Evolutionary conservation across 2,329 filamentous ascomycete genomes (phyloP), one percentile per base, ranked within the genome.

Genomic region (Malbranchea zuffiana): DNA sequence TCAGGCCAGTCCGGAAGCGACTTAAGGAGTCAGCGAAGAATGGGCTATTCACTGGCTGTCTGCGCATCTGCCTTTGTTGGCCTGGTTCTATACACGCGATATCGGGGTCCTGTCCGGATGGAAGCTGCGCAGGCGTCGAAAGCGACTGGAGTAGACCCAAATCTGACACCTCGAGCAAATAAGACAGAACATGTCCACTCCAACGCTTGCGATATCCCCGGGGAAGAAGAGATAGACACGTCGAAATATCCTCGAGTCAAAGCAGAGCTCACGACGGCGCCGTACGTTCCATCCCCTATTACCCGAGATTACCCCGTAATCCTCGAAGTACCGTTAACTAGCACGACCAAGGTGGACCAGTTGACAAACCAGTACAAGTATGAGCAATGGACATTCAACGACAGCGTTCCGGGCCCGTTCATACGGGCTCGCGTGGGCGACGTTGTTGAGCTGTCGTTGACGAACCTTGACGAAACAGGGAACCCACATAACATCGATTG

Each of bases 401-500:
- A 46, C 37, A 49, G 44, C 2, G 50, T 54, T 2, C 56, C 56
- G 0, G 56, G 52, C 0, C 56, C 56, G 11, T 59, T 60, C 30
- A 59, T 59, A 29, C 54, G 56, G 4, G 56, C 56, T 2, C 50
- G 56, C 4, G 55, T 52, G 4, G 56, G 56, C 11, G 55, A 57
- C 25, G 48, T 58, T 0, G 40, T 60, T 2, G 53, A 58, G 32
- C 32, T 60, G 8, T 45, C 47, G 3, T 39, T 60, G 7, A 56
- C 54, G 8, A 59, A 60, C 46, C 43, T 44, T 12, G 56, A 60
- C 34, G 40, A 41, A 16, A 49, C 52, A 2, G 56, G 56, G 1
- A 57, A 57, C 37, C 54, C 54, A 2, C 56, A 59, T 44, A 59
- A 60, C 34, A 53, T 60, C 28, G 56, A 59, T 42, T 54, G 51